A percentile compares a stretch with the other conserved stretches of the same genome.
These are phyloP conservation scores for Fragaria nilgerrensis DNA, from an alignment of 306 rosid genomes.

Conservation along the genomic window DNA sequence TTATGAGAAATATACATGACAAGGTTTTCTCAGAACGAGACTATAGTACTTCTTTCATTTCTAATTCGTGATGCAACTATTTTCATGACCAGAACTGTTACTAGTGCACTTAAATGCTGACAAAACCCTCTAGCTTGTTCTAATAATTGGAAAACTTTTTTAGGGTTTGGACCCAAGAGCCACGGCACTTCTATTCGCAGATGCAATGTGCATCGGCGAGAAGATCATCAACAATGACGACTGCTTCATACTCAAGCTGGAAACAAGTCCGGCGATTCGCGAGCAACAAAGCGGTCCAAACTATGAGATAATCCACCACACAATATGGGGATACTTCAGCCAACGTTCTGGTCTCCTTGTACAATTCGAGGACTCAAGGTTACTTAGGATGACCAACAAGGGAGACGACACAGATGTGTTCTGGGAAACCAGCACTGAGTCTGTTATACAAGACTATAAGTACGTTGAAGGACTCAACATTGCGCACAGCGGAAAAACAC, in stretches of 20 bases:
- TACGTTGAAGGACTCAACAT: slow-evolving; percentile 79
- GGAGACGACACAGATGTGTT: slow-evolving; percentile 63
- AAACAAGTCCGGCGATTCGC: slow-evolving; percentile 68
- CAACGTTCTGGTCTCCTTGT: slow-evolving; percentile 80
- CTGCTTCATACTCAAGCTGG: slow-evolving; percentile 76
- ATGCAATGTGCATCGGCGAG: slow-evolving; percentile 87
- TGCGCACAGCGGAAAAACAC: slow-evolving; percentile 80
- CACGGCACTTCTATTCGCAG: slow-evolving; percentile 71
- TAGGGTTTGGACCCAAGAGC: slow-evolving; percentile 95
- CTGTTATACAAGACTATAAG: slow-evolving; percentile 64
- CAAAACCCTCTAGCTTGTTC: not conserved
- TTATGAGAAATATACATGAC: not conserved
- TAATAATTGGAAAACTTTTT: not conserved
- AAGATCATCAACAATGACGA: slow-evolving; percentile 71
- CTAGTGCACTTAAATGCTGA: not conserved
- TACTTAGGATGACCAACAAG: slow-evolving; percentile 61
- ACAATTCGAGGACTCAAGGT: slow-evolving; percentile 83
- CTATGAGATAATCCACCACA: slow-evolving; percentile 82
- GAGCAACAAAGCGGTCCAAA: slow-evolving; percentile 66
- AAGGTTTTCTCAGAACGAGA: not conserved
- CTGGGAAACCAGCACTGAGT: slow-evolving; percentile 93
- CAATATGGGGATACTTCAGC: slow-evolving; percentile 92
- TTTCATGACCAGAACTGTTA: not conserved
- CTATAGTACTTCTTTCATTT: not conserved
- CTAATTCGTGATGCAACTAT: not conserved